Evolutionary conservation across 768 basidiomycete genomes (phyloP), one percentile per base, ranked within the genome.

Genomic region (Podaxis sp.): DNA sequence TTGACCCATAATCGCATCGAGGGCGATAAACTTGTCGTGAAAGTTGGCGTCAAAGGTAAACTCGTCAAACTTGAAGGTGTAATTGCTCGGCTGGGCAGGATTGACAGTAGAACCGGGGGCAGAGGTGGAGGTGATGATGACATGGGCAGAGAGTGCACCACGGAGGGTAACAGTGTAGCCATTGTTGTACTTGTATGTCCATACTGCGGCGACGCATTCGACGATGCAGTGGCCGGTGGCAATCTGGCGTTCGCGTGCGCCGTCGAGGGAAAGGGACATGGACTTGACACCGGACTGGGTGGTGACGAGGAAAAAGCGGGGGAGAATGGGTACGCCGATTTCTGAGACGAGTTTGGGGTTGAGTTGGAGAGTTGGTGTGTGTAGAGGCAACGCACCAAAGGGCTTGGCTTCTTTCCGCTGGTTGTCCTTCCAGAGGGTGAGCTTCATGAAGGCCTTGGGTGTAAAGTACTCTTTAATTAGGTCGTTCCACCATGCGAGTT

Each of bases 341-440:
- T 93, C 92, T 93, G 71, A 22, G 60, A 8, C 8, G 46, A 11
- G 30, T 56, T 24, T 57, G 24, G n/a, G 38, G 11, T 12, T 49
- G 41, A 22, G 15, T 7, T 44, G 53, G 40, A 36, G 50, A 20
- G 58, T n/a, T 37, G 30, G 28, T 58, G 38, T 38, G 36, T 48
- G 46, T 53, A n/a, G 22, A 66, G 40, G 37, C 24, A 37, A 77
- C 89, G 53, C 59, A 93, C 92, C 91, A 68, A 95, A 93, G 8
- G 88, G 88, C 69, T 92, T 94, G 36, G 91, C 91, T 70, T 93
- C 93, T 26, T 80, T 83, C 67, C 80, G 82, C 70, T 87, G 84
- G 68, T 90, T 92, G 72, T 93, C 91, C 71, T 91, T 91, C 92
- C 92, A 93, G n/a, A 94, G 75, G 2, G 90, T 93, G 67, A 94